Evolutionary conservation across 176 grass and related monocot genomes (phyloP).

Genomic region (Chloris gayana): DNA sequence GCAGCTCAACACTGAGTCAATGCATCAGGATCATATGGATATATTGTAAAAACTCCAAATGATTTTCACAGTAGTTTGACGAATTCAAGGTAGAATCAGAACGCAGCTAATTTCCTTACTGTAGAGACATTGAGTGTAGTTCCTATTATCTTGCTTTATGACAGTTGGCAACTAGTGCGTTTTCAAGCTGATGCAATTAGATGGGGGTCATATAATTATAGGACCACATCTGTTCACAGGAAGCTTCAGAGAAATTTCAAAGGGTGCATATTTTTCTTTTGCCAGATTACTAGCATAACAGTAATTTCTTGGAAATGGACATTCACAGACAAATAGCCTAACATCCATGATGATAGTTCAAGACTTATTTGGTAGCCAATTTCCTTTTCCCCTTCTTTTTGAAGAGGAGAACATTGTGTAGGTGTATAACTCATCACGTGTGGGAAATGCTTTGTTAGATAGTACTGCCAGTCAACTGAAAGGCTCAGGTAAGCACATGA

Average conservation of each 20-base stretch:
- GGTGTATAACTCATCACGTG: neutral
- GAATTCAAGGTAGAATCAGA: neutral
- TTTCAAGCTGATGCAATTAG: neutral
- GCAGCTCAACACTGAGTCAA: neutral
- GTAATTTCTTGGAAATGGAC: constrained; percentile 17
- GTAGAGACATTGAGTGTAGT: neutral
- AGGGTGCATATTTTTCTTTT: neutral
- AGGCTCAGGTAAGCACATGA: constrained; percentile 5
- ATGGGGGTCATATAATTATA: neutral
- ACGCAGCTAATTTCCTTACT: neutral
- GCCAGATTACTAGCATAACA: neutral
- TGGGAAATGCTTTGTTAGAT: constrained; percentile 27
- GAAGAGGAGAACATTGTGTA: neutral
- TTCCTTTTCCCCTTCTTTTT: constrained; percentile 12
- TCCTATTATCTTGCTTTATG: neutral
- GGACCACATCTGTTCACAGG: neutral
- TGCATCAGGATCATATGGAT: neutral
- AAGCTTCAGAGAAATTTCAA: constrained; percentile 24
- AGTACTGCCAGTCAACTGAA: constrained; percentile 10
- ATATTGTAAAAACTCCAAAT: neutral
- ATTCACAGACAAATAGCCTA: neutral
- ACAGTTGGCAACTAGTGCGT: neutral
- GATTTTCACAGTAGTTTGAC: neutral
- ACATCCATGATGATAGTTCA: constrained; percentile 11
- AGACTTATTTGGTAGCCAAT: constrained; percentile 1